phyloP scores from a whole-genome alignment of 345 rosid species.

The Citropsis articulata region DNA sequence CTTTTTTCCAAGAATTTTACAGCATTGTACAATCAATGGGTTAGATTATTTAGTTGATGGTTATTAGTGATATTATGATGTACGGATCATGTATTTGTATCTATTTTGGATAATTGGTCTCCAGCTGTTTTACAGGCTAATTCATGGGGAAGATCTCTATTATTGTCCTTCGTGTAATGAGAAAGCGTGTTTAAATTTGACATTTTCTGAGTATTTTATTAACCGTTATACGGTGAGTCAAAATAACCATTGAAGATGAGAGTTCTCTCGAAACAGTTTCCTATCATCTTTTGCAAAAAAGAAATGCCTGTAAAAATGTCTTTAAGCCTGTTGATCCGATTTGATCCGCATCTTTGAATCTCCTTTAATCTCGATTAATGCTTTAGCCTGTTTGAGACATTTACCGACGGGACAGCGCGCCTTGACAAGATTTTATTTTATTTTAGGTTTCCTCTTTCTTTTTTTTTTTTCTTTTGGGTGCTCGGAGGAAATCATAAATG shows the following conservation, averaged over 20 bases:
- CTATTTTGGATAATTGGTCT: neutral
- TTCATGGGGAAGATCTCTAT: neutral
- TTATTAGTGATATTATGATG: no score
- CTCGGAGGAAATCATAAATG: neutral
- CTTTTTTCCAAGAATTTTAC: no score
- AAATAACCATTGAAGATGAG: neutral
- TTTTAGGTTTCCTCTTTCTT: neutral
- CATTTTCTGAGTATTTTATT: no score
- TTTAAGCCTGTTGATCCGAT: neutral
- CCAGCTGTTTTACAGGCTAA: neutral
- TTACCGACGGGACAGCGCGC: neutral
- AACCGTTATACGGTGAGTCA: neutral
- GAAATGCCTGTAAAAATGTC: constrained; percentile 2
- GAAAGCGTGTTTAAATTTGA: neutral
- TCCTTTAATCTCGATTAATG: neutral
- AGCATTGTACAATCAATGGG: no score
- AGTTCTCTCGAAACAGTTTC: neutral
- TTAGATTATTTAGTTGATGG: no score
- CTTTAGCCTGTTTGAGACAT: neutral
- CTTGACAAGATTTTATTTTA: neutral
- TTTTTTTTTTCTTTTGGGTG: no score
- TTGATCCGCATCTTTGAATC: neutral
- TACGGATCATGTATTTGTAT: no score
- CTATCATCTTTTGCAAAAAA: neutral
- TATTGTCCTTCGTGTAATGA: neutral